A percentile compares a stretch with the other conserved stretches of the same genome.
Conservation (phyloP, 2,329 filamentous ascomycete species). For the Aureobasidium sp. region DNA sequence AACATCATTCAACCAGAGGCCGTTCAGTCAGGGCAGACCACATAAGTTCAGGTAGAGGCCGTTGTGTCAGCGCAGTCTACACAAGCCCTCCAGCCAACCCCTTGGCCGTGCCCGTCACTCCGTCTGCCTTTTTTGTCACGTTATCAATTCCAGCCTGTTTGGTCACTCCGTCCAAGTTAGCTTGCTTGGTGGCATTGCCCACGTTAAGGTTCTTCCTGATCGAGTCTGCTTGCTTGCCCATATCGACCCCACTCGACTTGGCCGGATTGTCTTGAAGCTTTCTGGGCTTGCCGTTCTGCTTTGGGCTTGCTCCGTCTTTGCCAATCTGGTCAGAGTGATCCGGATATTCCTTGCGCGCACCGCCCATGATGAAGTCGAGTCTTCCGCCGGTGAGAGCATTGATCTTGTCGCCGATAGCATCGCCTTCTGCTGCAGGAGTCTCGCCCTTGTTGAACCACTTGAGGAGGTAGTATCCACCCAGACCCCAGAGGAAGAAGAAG, state of each 20-base stretch:
- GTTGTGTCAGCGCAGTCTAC: constrained; percentile 7
- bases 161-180: constrained; percentile 14
- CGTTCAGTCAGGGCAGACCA: constrained; percentile 5
- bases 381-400: constrained; percentile 33
- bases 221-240: constrained; percentile 11
- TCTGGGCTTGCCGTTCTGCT: constrained; percentile 11
- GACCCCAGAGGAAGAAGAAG: constrained; percentile 59
- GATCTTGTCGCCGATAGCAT: constrained; percentile 34
- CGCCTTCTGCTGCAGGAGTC: constrained; percentile 22
- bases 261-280: constrained; percentile 13
- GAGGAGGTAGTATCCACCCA: constrained; percentile 49
- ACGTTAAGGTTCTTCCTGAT: constrained; percentile 15
- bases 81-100: constrained; percentile 6
- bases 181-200: constrained; percentile 12
- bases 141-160: constrained; percentile 3
- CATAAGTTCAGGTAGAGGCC: neutral
- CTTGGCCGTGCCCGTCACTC: neutral
- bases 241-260: constrained; percentile 12
- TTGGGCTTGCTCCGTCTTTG: neutral
- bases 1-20: neutral
- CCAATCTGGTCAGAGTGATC: constrained; percentile 8
- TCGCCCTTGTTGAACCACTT: constrained; percentile 32
- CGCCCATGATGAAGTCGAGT: constrained; percentile 28
- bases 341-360: constrained; percentile 16
- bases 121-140: constrained; percentile 3